Evolutionary conservation across 1,139 yeast genomes (phyloP).

Genomic region (Yamadazyma atlantica): DNA sequence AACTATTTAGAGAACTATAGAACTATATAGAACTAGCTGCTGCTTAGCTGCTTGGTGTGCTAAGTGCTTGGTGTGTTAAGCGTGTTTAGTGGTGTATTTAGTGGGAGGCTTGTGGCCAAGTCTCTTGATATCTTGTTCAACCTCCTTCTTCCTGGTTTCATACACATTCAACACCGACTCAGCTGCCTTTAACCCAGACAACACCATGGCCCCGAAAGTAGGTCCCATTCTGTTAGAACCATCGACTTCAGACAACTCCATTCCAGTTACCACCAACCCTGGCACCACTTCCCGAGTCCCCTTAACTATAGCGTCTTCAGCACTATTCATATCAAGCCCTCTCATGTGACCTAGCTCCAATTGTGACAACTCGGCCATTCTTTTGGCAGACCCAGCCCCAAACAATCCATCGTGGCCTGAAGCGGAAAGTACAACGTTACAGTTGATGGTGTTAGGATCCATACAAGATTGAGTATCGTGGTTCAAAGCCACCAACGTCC

Average conservation of each 20-base stretch:
- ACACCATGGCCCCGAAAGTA: slow-evolving; percentile 80
- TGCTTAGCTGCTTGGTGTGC: too few relatives aligned
- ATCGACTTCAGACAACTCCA: slow-evolving; percentile 78
- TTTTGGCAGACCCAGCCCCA: slow-evolving; percentile 74
- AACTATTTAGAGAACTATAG: background rate
- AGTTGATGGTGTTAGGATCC: slow-evolving; percentile 82
- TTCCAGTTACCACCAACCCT: slow-evolving; percentile 74
- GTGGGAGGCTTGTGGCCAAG: slow-evolving; percentile 8
- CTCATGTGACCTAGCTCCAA: slow-evolving; percentile 69
- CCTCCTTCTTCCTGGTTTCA: slow-evolving; percentile 49
- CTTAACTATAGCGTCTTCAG: slow-evolving; percentile 77
- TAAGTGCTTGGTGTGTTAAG: too few relatives aligned
- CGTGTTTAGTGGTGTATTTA: too few relatives aligned
- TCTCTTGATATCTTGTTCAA: slow-evolving; percentile 17
- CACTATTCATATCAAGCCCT: slow-evolving; percentile 76
- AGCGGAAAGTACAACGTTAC: slow-evolving; percentile 68
- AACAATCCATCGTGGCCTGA: slow-evolving; percentile 85
- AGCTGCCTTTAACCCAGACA: slow-evolving; percentile 76
- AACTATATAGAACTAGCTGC: too few relatives aligned
- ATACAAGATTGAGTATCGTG: slow-evolving; percentile 79
- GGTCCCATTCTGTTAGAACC: slow-evolving; percentile 86
- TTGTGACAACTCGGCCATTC: slow-evolving; percentile 36
- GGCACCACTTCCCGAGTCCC: slow-evolving; percentile 69
- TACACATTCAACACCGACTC: slow-evolving; percentile 54
- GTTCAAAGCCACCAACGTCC: slow-evolving; percentile 77